phyloP scores from a whole-genome alignment of 345 rosid genomes.

The Gossypium stocksii region DNA sequence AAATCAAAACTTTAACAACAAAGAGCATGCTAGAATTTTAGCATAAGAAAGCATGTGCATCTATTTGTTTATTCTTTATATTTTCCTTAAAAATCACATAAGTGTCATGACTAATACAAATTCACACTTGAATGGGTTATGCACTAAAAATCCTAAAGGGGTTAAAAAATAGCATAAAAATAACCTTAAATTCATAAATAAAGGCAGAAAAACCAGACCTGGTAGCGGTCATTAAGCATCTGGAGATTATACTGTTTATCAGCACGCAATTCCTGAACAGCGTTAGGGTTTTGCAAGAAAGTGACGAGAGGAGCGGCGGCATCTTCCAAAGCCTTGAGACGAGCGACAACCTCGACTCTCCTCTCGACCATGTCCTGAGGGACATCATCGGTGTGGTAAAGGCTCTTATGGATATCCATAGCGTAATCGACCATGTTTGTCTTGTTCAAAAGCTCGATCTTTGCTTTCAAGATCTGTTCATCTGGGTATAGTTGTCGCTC shows the following conservation, averaged over 20 bases:
- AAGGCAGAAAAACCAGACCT: slow-evolving; percentile 36
- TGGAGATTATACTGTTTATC: slow-evolving; percentile 87
- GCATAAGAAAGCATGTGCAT: too few species aligned
- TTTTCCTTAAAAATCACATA: not conserved
- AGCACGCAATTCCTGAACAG: slow-evolving; percentile 76
- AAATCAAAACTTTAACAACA: not conserved
- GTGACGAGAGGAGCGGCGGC: slow-evolving; percentile 77
- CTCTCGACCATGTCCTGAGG: slow-evolving; percentile 92
- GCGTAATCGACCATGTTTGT: slow-evolving; percentile 99
- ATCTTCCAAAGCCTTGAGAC: slow-evolving; percentile 84
- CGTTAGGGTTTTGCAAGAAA: slow-evolving; percentile 67
- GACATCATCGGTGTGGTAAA: slow-evolving; percentile 87
- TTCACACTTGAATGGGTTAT: too few species aligned
- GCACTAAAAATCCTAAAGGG: not conserved
- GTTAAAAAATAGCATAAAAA: not conserved
- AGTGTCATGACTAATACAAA: not conserved
- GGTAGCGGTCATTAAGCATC: slow-evolving; percentile 88
- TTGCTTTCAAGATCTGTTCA: slow-evolving; percentile 81
- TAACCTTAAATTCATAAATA: not conserved
- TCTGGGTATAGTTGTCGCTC: slow-evolving; percentile 74
- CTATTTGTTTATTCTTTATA: too few species aligned
- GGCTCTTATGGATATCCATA: slow-evolving; percentile 96
- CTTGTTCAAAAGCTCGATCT: slow-evolving; percentile 80
- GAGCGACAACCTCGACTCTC: slow-evolving; percentile 79
- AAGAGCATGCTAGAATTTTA: not conserved